Evolutionary conservation across 352 stramenopile species (phyloP).

Genomic region (Globisporangium carolinianum): DNA sequence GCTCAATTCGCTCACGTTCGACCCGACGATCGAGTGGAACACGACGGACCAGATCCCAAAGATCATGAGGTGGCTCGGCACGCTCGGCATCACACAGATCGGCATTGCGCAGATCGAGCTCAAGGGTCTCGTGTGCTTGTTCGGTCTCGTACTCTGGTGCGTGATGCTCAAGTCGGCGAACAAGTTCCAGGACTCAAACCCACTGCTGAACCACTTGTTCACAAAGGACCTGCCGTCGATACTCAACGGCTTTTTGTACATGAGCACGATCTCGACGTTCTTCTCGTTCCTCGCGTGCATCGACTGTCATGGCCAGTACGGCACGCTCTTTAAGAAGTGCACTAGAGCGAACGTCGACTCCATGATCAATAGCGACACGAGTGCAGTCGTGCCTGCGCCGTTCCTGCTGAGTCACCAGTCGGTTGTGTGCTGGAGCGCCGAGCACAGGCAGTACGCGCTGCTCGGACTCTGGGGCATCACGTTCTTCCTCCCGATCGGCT

Average conservation of each 20-base stretch:
- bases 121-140: constrained; percentile 24
- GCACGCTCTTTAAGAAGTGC: constrained; percentile 10
- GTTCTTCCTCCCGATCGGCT: constrained; percentile 51
- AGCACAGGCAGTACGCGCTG: constrained; percentile 38
- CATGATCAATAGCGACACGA: neutral
- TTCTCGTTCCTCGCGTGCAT: constrained; percentile 48
- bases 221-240: constrained; percentile 52
- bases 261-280: constrained; percentile 53
- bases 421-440: constrained; percentile 34
- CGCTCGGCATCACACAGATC: constrained; percentile 27
- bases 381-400: constrained; percentile 7
- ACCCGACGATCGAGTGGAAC: constrained; percentile 45
- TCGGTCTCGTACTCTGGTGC: constrained; percentile 29
- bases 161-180: constrained; percentile 63
- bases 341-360: neutral
- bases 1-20: constrained; percentile 54
- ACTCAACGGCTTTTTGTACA: constrained; percentile 47
- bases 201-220: constrained; percentile 35
- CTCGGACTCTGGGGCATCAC: constrained; percentile 47
- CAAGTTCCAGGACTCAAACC: constrained; percentile 57
- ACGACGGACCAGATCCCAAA: constrained; percentile 35
- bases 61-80: constrained; percentile 31
- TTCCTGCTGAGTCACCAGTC: constrained; percentile 38
- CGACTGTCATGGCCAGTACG: constrained; percentile 21
- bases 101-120: constrained; percentile 29